Conservation (phyloP, 345 rosid genomes). For the Odontarrhena argentea region DNA sequence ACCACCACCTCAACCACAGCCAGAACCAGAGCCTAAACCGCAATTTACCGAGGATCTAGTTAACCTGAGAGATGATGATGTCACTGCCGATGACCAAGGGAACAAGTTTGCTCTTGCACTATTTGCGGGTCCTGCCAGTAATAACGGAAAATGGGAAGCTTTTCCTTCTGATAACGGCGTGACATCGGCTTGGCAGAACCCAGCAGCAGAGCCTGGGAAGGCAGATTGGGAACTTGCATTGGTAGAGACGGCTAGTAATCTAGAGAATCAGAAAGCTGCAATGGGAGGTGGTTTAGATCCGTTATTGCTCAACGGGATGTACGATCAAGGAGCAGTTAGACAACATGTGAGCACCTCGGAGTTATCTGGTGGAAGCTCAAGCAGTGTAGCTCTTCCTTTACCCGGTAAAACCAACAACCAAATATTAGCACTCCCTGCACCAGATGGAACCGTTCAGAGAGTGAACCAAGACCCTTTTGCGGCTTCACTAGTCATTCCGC, state of each 20-base stretch:
- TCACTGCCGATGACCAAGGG: conserved; percentile 72
- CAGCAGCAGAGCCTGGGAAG: conserved; percentile 71
- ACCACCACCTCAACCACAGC: conserved; percentile 50
- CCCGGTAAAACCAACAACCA: conserved; percentile 50
- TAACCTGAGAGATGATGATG: conserved; percentile 71
- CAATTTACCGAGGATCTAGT: conserved; percentile 67
- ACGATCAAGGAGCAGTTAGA: conserved; percentile 80
- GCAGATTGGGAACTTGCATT: conserved; percentile 93
- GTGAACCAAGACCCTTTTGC: conserved; percentile 78
- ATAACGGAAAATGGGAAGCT: conserved; percentile 77
- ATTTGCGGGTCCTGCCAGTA: conserved; percentile 62
- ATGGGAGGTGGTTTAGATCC: conserved; percentile 93
- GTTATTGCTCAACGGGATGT: conserved; percentile 81
- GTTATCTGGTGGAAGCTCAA: conserved; percentile 70
- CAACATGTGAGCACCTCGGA: conserved; percentile 60
- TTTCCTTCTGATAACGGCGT: conserved; percentile 65
- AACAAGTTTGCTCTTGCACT: conserved; percentile 81
- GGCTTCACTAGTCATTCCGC: conserved; percentile 64
- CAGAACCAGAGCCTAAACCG: conserved; percentile 46
- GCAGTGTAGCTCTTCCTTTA: conserved; percentile 73
- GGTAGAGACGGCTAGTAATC: conserved; percentile 81
- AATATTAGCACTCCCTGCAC: conserved; percentile 81
- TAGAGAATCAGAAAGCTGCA: conserved; percentile 65
- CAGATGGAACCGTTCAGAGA: conserved; percentile 66
- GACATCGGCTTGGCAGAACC: conserved; percentile 85